Evolutionary conservation across 495 filamentous ascomycete genomes (phyloP).

Genomic region (Penicillium canariense): DNA sequence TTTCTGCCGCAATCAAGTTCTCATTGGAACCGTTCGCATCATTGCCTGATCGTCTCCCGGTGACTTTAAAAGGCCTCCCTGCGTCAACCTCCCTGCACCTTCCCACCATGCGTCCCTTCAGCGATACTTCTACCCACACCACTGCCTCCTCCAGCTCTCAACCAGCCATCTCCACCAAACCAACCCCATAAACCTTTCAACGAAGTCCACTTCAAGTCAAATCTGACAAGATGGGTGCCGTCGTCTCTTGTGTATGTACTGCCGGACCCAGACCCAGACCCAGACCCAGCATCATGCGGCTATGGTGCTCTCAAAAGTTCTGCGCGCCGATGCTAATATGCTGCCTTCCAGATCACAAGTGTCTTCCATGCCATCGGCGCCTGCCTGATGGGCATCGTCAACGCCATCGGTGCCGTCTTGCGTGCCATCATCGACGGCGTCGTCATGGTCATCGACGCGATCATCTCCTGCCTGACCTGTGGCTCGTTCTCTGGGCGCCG

Average conservation of each 20-base stretch:
- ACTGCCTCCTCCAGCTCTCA: conserved; percentile 32
- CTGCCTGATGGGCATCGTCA: conserved; percentile 79
- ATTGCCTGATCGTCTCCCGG: not conserved
- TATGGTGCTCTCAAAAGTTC: no score
- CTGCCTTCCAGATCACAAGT: conserved; percentile 60
- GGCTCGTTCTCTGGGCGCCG: conserved; percentile 52
- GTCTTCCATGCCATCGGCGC: conserved; percentile 82
- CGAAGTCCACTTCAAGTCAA: conserved; percentile 7
- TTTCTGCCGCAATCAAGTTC: conserved; percentile 5
- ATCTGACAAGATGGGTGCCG: conserved; percentile 78
- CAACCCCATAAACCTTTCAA: conserved; percentile 15
- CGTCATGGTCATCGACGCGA: conserved; percentile 73
- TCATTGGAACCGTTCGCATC: conserved; percentile 1
- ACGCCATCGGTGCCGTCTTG: conserved; percentile 72
- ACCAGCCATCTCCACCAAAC: conserved; percentile 14
- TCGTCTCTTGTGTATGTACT: conserved; percentile 86
- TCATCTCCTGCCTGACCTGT: conserved; percentile 87
- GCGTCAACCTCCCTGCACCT: not conserved
- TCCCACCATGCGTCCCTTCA: conserved; percentile 35
- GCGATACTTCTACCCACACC: conserved; percentile 30
- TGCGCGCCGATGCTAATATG: conserved; percentile 23
- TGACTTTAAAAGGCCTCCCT: conserved; percentile 12
- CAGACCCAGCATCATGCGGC: not conserved
- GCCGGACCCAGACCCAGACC: conserved; percentile 1
- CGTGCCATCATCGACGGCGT: conserved; percentile 80